Base-by-base conservation (phyloP, 2,329 filamentous ascomycete species). In the Cordyceps fumosorosea region DNA sequence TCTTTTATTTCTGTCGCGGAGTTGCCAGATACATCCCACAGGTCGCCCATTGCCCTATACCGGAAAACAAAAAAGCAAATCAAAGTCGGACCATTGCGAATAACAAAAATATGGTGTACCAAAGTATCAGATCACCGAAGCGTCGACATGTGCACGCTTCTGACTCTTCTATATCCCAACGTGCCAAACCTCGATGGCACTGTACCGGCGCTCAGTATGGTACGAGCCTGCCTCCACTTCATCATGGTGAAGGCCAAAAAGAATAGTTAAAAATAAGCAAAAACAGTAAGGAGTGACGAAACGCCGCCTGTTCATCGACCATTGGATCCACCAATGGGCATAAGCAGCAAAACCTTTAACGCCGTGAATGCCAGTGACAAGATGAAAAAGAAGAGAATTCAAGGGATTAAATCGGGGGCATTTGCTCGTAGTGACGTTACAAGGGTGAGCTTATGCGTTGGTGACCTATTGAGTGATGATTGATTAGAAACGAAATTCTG, bases 361-460 rank as follows among this genome's bases (percentile, higher is more conserved):
- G 76, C 76, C 76, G 67, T 72, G 66, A 73, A 78, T 78, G 76
- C 75, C 73, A 66, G 66, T 69, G 62, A 67, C 66, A 66, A 63
- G 64, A 65, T 48, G 29, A 20, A 40, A 60, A 48, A 20, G 12
- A 64, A 64, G 59, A 51, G 56, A 57, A 34, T 55, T 44, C 40
- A 24, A 65, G 63, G 63, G 67, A 66, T 63, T 63, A 64, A 56
- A 54, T 32, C 55, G 63, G 57, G 11, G 40, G 40, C 55, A 54
- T 62, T 18, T 57, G 54, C 48, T 57, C 48, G 55, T 57, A 26
- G 55, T 71, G 67, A 70, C 65, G 57, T 67, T 65, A 64, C 51
- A 40, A 56, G 59, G 44, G 58, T 62, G 66, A 64, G 69, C 71
- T 84, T 76, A 85, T 74, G 82, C 83, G 69, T 85, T 85, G 75